Evolutionary conservation across 2,329 filamentous ascomycete genomes (phyloP), one percentile per base, ranked within the genome.

Genomic region (Aureobasidium sp.): DNA sequence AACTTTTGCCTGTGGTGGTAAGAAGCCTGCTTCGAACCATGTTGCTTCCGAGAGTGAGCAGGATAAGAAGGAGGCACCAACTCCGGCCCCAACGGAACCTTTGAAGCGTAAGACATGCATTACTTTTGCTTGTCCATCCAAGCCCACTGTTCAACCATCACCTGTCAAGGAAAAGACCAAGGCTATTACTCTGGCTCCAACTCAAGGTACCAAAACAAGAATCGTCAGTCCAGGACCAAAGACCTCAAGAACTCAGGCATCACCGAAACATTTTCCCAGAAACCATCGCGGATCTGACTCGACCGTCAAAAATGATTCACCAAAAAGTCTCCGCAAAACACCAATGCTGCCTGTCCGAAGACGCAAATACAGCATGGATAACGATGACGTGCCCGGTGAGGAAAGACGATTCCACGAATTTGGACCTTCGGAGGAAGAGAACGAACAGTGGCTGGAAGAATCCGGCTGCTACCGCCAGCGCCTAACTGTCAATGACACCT

Each of bases 391-490:
- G 62, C 73, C 85, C 77, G 71, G 85, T 78, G 78, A 80, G 68
- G 78, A 79, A n/a, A 77, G 75, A 48, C 75, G 79, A 53, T 97
- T 97, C 71, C 90, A 97, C 72, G 93, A 96, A 70, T 97, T 97
- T 72, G 93, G 90, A 47, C 91, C 88, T 71, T 91, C 90, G 54
- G 82, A 86, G 62, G 81, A 88, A 44, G 85, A 90, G 63, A 89
- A 94, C 64, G 92, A 97, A 62, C 92, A 96, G 68, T 99, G 94
- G 94, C 90, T 95, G 33, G 85, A 88, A 61, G 87, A 90, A 68
- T 79, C 83, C 37, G 80, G 82, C 8, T 82, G 83, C 35, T 79
- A 85, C 66, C 81, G 81, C 61, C 81, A 81, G 54, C 91, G 90
- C 69, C 80, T 99, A 42, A 97, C 92, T 4, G 87, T 99, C 66